phyloP scores from a whole-genome alignment of 192 early-diverging fungal species.

The Coemansia sp. region DNA sequence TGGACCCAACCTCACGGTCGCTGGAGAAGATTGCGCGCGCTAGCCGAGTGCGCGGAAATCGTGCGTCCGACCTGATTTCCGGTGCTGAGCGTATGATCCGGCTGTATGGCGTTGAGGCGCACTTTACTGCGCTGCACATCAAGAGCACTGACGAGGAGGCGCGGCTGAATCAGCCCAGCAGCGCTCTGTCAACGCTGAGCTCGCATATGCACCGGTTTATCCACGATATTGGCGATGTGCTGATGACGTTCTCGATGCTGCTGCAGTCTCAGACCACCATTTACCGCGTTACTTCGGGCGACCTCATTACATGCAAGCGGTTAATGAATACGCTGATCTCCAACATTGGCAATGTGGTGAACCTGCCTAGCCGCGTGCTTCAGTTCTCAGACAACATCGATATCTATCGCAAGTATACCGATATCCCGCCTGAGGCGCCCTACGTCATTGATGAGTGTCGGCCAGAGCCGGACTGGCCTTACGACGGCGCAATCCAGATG shows the following conservation, averaged over 20 bases:
- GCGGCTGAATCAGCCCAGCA: slow-evolving; percentile 51
- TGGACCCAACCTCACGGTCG: background rate
- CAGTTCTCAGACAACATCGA: slow-evolving; percentile 21
- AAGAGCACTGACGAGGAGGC: slow-evolving; percentile 61
- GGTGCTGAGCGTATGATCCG: slow-evolving; percentile 72
- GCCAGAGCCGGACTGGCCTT: slow-evolving; percentile 67
- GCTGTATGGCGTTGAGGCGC: slow-evolving; percentile 57
- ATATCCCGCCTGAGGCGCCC: slow-evolving; percentile 44
- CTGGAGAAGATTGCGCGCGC: slow-evolving; percentile 1
- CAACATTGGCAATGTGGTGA: slow-evolving; percentile 5
- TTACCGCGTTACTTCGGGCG: slow-evolving; percentile 16
- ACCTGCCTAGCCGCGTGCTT: slow-evolving; percentile 10
- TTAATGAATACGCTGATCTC: slow-evolving; percentile 2
- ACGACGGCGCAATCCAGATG: slow-evolving; percentile 58
- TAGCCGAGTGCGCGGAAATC: background rate
- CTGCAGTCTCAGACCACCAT: slow-evolving; percentile 17
- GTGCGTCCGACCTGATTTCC: slow-evolving; percentile 11
- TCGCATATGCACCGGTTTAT: slow-evolving; percentile 51
- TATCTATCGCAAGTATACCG: slow-evolving; percentile 28
- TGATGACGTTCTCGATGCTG: slow-evolving; percentile 13
- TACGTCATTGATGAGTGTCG: slow-evolving; percentile 33
- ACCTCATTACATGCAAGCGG: slow-evolving; percentile 9
- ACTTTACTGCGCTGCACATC: slow-evolving; percentile 58
- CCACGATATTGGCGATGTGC: slow-evolving; percentile 43
- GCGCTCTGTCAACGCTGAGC: slow-evolving; percentile 62